Base-by-base conservation (phyloP, 345 rosid species). In the Populus euphratica region DNA sequence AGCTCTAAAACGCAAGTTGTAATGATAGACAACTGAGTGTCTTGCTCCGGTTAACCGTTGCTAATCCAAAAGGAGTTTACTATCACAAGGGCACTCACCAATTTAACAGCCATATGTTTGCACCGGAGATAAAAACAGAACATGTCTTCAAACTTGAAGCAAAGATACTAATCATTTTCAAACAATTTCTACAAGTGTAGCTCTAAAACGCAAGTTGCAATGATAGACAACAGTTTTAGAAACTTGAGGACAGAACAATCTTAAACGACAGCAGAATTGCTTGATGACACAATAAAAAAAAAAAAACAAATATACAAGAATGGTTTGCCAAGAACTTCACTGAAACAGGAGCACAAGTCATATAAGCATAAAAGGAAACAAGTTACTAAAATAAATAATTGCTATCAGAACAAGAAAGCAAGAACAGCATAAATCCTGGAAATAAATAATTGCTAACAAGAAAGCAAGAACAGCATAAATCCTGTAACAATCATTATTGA, bases 1-100 rank as follows among this genome's bases (percentile, higher is more conserved):
- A 5, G 18, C 20, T 7, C 23, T 18, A 47, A 14, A 3, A 5
- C 14, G 54, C 18, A 49, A 49, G 2, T 52, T 52, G 59, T 20
- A 20, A 52, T 33, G 35, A 33, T 33, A 33, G 35, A 33, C 35
- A 33, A 0, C 35, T 5, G 35, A 33, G 35, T 0, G 35, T 33
- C 35, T 33, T 4, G 35, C 35, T 33, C 35, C 35, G 35, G 35
- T 33, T 33, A 33, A 33, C 35, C 35, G 35, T 5, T 4, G 35
- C 35, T 33, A 33, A 33, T 33, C 35, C 35, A 3, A 33, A 33
- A 33, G 0, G 4, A 33, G 35, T 33, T 33, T 33, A 80, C 98
- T 94, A 78, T 91, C 94, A 47, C 98, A 96, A 76, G 88, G 82
- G 79, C 99, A 94, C 4, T 96, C 77, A 89, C 86, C 89, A 92